phyloP scores from a whole-genome alignment of 139 green algal genomes.

The Pseudopediastrum boryanum region DNA sequence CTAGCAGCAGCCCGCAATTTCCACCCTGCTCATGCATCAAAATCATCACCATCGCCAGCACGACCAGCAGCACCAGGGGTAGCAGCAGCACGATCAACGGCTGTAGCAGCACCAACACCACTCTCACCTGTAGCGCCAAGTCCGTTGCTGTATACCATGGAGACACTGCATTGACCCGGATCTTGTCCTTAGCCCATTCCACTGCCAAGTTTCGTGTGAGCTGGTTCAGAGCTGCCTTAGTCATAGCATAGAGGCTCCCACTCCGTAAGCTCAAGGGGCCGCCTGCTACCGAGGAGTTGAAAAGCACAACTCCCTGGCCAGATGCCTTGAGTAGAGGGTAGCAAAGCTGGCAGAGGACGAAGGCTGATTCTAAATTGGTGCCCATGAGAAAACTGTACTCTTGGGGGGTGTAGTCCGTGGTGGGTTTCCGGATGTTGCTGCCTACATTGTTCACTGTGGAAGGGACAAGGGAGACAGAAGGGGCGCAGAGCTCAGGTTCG shows the following conservation, averaged over 20 bases:
- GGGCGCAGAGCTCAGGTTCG: not conserved
- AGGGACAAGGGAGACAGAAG: not conserved
- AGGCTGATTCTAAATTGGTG: slow-evolving; percentile 85
- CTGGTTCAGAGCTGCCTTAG: slow-evolving; percentile 95
- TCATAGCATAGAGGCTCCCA: slow-evolving; percentile 45
- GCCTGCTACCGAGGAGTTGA: slow-evolving; percentile 88
- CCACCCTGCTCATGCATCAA: too few relatives aligned
- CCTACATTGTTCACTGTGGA: slow-evolving; percentile 78
- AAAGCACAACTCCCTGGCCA: slow-evolving; percentile 61
- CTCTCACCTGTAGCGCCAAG: slow-evolving; percentile 60
- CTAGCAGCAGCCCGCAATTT: too few relatives aligned
- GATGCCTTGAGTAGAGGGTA: slow-evolving; percentile 53
- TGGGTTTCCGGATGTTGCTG: slow-evolving; percentile 80
- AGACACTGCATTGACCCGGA: slow-evolving; percentile 85
- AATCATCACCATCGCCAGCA: too few relatives aligned
- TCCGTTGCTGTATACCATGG: slow-evolving; percentile 87
- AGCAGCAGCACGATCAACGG: too few relatives aligned
- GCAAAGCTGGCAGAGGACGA: slow-evolving; percentile 69
- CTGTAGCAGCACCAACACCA: not conserved
- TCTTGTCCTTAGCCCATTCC: slow-evolving; percentile 58
- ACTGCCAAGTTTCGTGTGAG: slow-evolving; percentile 72
- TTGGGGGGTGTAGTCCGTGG: slow-evolving; percentile 63
- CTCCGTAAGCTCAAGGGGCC: slow-evolving; percentile 74
- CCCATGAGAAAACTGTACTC: slow-evolving; percentile 76
- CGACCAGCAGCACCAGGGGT: too few relatives aligned